Evolutionary conservation across 768 basidiomycete genomes (phyloP), one percentile per base, ranked within the genome.

Genomic region (Suillus subalutaceus): DNA sequence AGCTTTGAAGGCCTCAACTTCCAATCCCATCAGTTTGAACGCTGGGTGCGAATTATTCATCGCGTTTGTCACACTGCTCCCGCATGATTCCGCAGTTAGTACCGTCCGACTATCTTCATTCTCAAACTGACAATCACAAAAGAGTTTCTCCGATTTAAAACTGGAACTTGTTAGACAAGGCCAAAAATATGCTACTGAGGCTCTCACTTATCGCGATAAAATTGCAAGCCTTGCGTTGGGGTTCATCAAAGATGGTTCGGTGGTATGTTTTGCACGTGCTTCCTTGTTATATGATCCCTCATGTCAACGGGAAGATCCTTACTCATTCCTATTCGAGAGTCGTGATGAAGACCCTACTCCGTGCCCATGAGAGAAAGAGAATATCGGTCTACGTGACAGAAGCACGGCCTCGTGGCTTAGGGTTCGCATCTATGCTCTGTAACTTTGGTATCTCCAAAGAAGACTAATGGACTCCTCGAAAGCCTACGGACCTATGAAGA

Each of bases 381-480:
- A 94, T 99, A 78, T 94, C 93, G 73, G 97, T 99, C 46, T 99
- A 95, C 77, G 97, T 99, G 66, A 98, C 97, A 70, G 94, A 98
- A 88, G 93, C 94, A 41, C 87, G 94, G 69, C 96, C 97, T 77
- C 88, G 87, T 75, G 93, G 91, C 72, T 84, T 92, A 71, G 94
- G 96, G 94, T 94, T 75, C 73, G 88, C 82, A 62, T 66, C 35
- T 68, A 60, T 59, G 52, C 63, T 63, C 62, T 55, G 52, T n/a
- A 60, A 46, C 66, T 69, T 67, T 46, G 40, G 63, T 46, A 50
- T 60, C 43, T 62, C 61, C 50, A 41, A 63, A 48, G 62, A 65
- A 63, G 43, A 43, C 66, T 68, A 30, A 68, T 61, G 26, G 32
- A 16, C 15, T 48, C 3, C 53, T 61, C 62, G 69, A 68, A 77